Conservation (phyloP, 164 flowering plant genomes). For the Magnolia kwangsiensis region DNA sequence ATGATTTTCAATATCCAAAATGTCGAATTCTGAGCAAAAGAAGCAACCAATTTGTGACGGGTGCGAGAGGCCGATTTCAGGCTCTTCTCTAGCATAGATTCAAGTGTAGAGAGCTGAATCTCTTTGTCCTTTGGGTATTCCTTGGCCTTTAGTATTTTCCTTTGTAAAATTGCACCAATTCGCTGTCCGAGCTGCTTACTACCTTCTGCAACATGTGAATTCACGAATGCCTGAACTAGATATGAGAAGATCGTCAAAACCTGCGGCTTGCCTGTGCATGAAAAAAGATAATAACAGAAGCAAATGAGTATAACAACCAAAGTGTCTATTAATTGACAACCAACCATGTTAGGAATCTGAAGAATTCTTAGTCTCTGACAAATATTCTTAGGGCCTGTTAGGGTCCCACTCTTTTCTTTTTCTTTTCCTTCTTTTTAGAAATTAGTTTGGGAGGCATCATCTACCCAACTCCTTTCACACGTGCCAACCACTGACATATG, state of each 20-base stretch:
- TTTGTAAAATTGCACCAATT: conserved; percentile 80
- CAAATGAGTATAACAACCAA: neutral
- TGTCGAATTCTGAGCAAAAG: conserved; percentile 70
- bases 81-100: conserved; percentile 59
- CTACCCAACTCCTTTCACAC: too few relatives aligned
- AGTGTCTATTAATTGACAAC: neutral
- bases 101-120: conserved; percentile 47
- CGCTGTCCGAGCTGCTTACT: conserved; percentile 87
- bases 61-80: conserved; percentile 60
- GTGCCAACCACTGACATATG: too few relatives aligned
- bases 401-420: neutral
- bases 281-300: neutral
- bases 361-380: neutral
- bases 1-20: conserved; percentile 77
- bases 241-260: conserved; percentile 72
- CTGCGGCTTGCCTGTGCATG: conserved; percentile 56
- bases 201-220: conserved; percentile 58
- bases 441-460: neutral
- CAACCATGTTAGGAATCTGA: neutral
- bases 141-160: conserved; percentile 80
- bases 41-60: conserved; percentile 59
- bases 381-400: neutral
- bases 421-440: neutral
- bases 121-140: conserved; percentile 62
- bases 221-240: conserved; percentile 67